phyloP scores from a whole-genome alignment of 495 filamentous ascomycete species.

The Parathielavia appendiculata region DNA sequence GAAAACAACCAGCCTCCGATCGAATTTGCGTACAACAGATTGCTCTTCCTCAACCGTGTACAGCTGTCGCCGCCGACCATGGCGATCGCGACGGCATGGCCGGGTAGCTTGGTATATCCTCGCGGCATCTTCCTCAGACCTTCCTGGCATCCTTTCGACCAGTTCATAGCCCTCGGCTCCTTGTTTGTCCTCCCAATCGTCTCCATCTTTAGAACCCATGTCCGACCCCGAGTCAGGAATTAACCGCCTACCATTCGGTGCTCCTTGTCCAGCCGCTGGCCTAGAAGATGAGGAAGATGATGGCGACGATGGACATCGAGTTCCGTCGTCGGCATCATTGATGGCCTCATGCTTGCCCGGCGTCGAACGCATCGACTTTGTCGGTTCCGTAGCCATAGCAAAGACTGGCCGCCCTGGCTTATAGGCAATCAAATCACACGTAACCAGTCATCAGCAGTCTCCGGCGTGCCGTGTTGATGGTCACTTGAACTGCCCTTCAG shows the following conservation, averaged over 20 bases:
- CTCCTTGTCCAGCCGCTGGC: background rate
- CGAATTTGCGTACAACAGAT: conserved; percentile 66
- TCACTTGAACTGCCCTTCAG: background rate
- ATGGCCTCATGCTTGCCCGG: background rate
- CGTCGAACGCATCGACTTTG: background rate
- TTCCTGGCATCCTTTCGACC: background rate
- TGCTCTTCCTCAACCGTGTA: conserved; percentile 74
- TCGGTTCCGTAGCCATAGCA: background rate
- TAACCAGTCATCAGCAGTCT: background rate
- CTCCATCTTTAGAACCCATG: conserved; percentile 14
- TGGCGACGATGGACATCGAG: background rate
- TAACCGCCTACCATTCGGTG: conserved; percentile 12
- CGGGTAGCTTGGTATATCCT: background rate
- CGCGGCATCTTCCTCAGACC: background rate
- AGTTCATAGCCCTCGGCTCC: background rate
- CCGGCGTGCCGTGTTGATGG: background rate
- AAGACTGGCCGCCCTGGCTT: background rate
- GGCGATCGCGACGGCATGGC: no score
- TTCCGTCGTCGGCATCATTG: background rate
- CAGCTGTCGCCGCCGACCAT: conserved; percentile 40
- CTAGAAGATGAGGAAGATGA: conserved; percentile 15
- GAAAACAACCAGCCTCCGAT: conserved; percentile 70
- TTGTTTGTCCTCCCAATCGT: conserved; percentile 3
- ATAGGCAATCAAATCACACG: background rate
- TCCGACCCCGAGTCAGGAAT: conserved; percentile 25